Base-by-base conservation (phyloP, 106 monocot genomes). In the Allium cepa region DNA sequence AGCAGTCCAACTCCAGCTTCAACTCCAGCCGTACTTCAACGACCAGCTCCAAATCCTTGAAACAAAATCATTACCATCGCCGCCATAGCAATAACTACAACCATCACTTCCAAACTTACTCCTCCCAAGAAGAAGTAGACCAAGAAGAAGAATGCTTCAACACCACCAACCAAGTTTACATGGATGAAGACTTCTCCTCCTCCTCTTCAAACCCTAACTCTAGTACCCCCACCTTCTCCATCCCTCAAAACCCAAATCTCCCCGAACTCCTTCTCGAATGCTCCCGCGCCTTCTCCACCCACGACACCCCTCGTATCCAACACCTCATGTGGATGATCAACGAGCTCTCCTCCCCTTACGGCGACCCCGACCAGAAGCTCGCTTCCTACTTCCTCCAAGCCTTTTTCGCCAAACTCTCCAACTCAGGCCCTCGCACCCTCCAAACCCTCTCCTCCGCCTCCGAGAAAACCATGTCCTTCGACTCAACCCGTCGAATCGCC, bases 291-390 rank as follows among this genome's bases (percentile, higher is more conserved):
- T 78, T 92, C 13, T 73, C 88, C 50, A 67, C 60, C 13, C 78
- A 78, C n/a, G 92, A 97, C 79, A 79, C 76, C 57, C 22, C 82
- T n/a, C 73, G 80, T 6, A 80, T 89, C 26, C 96, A 89, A 63
- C 96, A 88, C 59, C 75, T 86, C 58, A 84, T 92, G 86, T 97
- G 96, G 96, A 84, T 84, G 80, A 82, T 97, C 67, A 97, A 97
- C 75, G 96, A 97, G 80, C 88, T 97, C 4, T 48, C 88, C 3
- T 92, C 96, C 15, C 88, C 91, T 9, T 97, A 86, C 80, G 96
- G 96, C 22, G 96, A 97, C 57, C 26, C 67, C 11, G 88, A 97
- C 13, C 96, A 97, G 82, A 97, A 97, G 78, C 69, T 97, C 17
- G 83, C 92, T 7, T 62, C 82, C 28, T 97, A 92, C 76, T 97